phyloP scores from a whole-genome alignment of 2,329 filamentous ascomycete species.

The Stagonosporopsis rhizophila region DNA sequence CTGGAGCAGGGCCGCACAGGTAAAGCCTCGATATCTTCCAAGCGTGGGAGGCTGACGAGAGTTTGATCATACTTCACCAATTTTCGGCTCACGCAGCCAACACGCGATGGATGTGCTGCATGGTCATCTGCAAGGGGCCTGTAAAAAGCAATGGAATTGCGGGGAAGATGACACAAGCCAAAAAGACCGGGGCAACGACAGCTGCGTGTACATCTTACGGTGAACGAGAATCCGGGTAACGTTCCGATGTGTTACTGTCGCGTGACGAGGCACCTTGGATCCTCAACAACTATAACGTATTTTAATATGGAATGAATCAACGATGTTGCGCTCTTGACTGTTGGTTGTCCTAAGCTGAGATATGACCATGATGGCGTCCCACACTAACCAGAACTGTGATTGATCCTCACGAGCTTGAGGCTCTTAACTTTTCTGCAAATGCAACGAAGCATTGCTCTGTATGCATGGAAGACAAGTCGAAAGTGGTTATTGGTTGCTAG shows the following conservation, averaged over 20 bases:
- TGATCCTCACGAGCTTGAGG: conserved; percentile 24
- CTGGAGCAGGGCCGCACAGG: conserved; percentile 42
- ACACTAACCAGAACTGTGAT: not conserved
- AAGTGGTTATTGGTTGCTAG: conserved; percentile 23
- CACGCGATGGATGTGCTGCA: conserved; percentile 41
- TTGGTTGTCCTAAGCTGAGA: not conserved
- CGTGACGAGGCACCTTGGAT: conserved; percentile 29
- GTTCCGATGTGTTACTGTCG: conserved; percentile 25
- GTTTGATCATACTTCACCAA: conserved; percentile 25
- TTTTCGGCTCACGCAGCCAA: conserved; percentile 41
- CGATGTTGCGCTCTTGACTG: not conserved
- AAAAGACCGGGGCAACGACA: conserved; percentile 36
- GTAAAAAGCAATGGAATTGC: conserved; percentile 46
- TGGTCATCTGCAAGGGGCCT: conserved; percentile 51
- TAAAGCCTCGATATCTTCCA: conserved; percentile 34
- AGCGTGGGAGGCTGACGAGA: conserved; percentile 40
- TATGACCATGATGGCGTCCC: not conserved
- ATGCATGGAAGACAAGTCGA: conserved; percentile 4
- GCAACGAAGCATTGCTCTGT: conserved; percentile 2
- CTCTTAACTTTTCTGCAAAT: conserved; percentile 17
- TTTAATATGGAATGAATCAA: conserved; percentile 21
- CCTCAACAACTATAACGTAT: conserved; percentile 21
- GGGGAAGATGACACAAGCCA: conserved; percentile 40
- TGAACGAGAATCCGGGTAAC: conserved; percentile 30
- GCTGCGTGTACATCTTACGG: conserved; percentile 24